phyloP scores from a whole-genome alignment of 306 rosid species.

The Vachellia pachyceras region DNA sequence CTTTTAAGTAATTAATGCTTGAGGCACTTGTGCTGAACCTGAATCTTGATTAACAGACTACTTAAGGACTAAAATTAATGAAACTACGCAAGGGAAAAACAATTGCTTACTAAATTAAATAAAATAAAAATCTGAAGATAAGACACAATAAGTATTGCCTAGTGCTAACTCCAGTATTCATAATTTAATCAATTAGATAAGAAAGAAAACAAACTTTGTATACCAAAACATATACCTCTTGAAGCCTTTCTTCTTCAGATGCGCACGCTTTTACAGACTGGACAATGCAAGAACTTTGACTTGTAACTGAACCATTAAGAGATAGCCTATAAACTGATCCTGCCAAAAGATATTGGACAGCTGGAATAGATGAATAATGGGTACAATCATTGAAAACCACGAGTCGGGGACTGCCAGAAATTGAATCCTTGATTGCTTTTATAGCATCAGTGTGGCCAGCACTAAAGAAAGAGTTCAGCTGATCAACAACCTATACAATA shows the following conservation, averaged over 20 bases:
- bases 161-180: not conserved
- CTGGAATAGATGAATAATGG: constrained; percentile 47
- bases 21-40: not conserved
- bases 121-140: not conserved
- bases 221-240: constrained; percentile 51
- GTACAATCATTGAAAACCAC: constrained; percentile 73
- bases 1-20: not conserved
- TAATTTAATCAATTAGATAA: not conserved
- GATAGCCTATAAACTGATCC: constrained; percentile 71
- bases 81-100: not conserved
- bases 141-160: not conserved
- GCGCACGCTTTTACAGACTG: constrained; percentile 58
- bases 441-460: constrained; percentile 56
- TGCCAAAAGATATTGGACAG: constrained; percentile 57
- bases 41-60: not conserved
- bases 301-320: constrained; percentile 52
- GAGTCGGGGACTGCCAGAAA: constrained; percentile 55
- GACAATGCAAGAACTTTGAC: constrained; percentile 76
- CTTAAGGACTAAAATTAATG: not conserved
- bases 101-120: not conserved
- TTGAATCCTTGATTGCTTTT: constrained; percentile 56
- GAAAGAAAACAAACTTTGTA: constrained; percentile 8
- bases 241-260: constrained; percentile 51
- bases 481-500: constrained; percentile 74
- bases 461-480: constrained; percentile 54